Evolutionary conservation across 1,284 basidiomycete genomes (phyloP), one percentile per base, ranked within the genome.

Genomic region (Trichosporon coremiiforme): DNA sequence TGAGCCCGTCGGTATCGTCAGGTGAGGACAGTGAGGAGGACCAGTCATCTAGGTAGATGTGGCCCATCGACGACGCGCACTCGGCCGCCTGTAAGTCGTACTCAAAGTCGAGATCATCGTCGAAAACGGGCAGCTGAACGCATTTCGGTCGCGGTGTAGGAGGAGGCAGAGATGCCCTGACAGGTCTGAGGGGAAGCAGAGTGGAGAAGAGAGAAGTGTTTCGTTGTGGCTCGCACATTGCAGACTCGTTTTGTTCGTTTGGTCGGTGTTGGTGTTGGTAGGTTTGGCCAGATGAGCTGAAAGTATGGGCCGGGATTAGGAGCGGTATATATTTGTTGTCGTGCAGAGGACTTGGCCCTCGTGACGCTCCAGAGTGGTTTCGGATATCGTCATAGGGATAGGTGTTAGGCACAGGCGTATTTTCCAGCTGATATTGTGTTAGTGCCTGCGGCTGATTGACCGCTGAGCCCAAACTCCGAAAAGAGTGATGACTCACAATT

Each of bases 351-450:
- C 31, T 33, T 33, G 55, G 15, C 8, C 13, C 29, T n/a, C 29
- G 57, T 62, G 31, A 62, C 57, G 15, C 15, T 62, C 31, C 17
- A 8, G 13, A 35, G 57, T 12, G 57, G 31, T 62, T 62, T 35
- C 31, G 57, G 57, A 62, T 62, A 35, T 33, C 57, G 57, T 62
- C 57, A 62, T 62, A 62, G 8, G 29, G 57, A 8, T n/a, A 0
- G 29, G 31, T 62, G 57, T 62, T 62, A 62, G 57, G 57, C 31
- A 62, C 57, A 62, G 57, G 57, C 9, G 57, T 33, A n/a, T 33
- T 35, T n/a, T 62, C 57, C 57, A 62, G 57, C 57, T 62, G 29
- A 33, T n/a, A 62, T 9, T 33, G 57, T 33, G 57, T 62, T 17
- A 62, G 57, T 62, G 57, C 57, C 57, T 62, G 57, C 57, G 57